Percentiles rank a stretch among this genome's conserved stretches.
Evolutionary conservation across 441 rosid genomes (phyloP).

Genomic region (Viola pubescens): DNA sequence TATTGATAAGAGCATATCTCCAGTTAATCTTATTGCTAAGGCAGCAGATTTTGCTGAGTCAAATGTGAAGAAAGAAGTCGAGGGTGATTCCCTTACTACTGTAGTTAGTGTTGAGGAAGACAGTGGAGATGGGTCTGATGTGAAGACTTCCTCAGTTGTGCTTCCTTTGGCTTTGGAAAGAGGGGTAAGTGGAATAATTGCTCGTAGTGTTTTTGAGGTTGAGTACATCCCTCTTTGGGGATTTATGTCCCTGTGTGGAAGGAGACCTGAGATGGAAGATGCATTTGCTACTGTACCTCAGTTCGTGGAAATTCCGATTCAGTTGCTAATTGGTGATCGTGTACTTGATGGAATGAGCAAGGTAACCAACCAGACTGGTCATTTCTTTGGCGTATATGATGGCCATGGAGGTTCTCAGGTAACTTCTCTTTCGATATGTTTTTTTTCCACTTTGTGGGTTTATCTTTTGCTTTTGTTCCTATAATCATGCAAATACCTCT

Average conservation of each 20-base stretch:
- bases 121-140: constrained; percentile 27
- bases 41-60: constrained; percentile 30
- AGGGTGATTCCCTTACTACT: constrained; percentile 28
- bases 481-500: not conserved
- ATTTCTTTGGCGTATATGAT: constrained; percentile 86
- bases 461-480: not conserved
- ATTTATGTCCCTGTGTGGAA: constrained; percentile 59
- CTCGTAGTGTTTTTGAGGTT: constrained; percentile 70
- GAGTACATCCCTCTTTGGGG: constrained; percentile 88
- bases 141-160: constrained; percentile 31
- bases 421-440: constrained; percentile 7
- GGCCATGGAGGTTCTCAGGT: constrained; percentile 97
- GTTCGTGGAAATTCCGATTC: constrained; percentile 54
- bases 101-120: constrained; percentile 35
- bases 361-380: constrained; percentile 52
- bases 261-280: constrained; percentile 97
- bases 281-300: constrained; percentile 56
- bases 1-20: constrained; percentile 29
- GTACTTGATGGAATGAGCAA: constrained; percentile 45
- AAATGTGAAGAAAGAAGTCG: constrained; percentile 26
- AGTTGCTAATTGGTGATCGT: constrained; percentile 51
- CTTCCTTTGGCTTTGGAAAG: constrained; percentile 38
- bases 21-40: constrained; percentile 33
- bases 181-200: constrained; percentile 22
- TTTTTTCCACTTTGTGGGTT: not conserved